A percentile compares a stretch with the other conserved stretches of the same genome.
Conservation (phyloP, 1,284 basidiomycete genomes). For the Pseudozyma hubeiensis region DNA sequence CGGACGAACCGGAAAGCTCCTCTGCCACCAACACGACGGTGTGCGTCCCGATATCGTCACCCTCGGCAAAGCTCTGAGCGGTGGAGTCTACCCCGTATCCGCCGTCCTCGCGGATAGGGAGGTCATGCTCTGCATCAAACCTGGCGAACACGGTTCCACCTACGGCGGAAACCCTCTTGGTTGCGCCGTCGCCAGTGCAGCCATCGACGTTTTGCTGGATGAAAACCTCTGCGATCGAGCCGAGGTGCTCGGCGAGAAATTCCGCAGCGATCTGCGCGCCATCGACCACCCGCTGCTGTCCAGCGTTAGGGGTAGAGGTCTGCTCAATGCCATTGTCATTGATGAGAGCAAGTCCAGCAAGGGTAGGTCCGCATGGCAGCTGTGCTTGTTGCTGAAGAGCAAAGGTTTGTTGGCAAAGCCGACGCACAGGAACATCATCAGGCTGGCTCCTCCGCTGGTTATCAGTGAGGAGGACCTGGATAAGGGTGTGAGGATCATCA, state of each 20-base stretch:
- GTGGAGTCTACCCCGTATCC: conserved; percentile 96
- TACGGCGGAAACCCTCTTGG: conserved; percentile 86
- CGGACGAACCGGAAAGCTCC: conserved; percentile 64
- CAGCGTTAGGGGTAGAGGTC: conserved; percentile 83
- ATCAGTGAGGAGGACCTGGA: conserved; percentile 86
- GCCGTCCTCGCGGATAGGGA: conserved; percentile 89
- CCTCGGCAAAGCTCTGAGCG: conserved; percentile 94
- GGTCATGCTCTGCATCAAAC: conserved; percentile 92
- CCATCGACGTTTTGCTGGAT: conserved; percentile 86
- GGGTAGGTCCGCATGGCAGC: conserved; percentile 90
- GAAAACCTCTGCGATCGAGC: conserved; percentile 87
- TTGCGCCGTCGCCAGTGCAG: conserved; percentile 91
- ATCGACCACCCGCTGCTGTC: conserved; percentile 74
- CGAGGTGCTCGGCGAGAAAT: conserved; percentile 80
- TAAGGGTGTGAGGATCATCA: conserved; percentile 81
- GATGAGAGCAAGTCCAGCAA: conserved; percentile 82
- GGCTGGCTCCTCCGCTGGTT: conserved; percentile 93
- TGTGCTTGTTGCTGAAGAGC: conserved; percentile 91
- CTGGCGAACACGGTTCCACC: conserved; percentile 98
- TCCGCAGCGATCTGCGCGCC: conserved; percentile 70
- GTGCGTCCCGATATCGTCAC: conserved; percentile 92
- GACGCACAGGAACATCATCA: conserved; percentile 95
- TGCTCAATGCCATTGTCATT: conserved; percentile 94
- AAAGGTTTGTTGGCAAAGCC: conserved; percentile 93
- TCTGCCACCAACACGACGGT: conserved; percentile 80